These are phyloP conservation scores for Alternaria longipes DNA, from an alignment of 2,329 filamentous ascomycete species.

Conservation along the genomic window DNA sequence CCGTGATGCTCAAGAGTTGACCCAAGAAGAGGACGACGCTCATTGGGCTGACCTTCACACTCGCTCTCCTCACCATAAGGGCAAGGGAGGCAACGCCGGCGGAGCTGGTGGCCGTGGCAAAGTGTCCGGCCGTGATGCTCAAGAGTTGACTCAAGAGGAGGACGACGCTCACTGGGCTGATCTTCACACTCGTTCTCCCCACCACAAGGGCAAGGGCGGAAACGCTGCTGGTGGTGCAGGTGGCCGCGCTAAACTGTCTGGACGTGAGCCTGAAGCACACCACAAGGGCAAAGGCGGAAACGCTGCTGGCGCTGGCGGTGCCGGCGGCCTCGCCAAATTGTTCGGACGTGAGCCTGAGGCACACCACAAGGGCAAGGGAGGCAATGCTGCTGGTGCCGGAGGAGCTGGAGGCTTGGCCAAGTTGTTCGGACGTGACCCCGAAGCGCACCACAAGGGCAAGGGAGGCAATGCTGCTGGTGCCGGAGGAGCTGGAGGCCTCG, in stretches of 20 bases:
- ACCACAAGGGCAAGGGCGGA: constrained; percentile 17
- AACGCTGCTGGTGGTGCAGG: background rate
- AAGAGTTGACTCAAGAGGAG: constrained; percentile 5
- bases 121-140: background rate
- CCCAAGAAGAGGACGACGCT: background rate
- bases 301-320: background rate
- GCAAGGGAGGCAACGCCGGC: constrained; percentile 6
- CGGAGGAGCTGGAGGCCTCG: background rate
- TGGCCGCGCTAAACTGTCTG: background rate
- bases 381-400: background rate
- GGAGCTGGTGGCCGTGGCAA: background rate
- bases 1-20: constrained; percentile 6
- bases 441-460: constrained; percentile 16
- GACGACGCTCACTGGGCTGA: constrained; percentile 22
- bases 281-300: constrained; percentile 17
- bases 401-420: constrained; percentile 1
- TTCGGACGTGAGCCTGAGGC: background rate
- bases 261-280: background rate
- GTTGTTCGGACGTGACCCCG: background rate
- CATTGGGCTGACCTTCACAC: background rate
- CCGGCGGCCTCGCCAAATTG: background rate
- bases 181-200: constrained; percentile 15
- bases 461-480: background rate
- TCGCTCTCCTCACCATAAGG: constrained; percentile 16
- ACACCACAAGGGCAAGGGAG: constrained; percentile 19